Percentiles rank a stretch among this genome's conserved stretches.
Conservation (phyloP, 495 filamentous ascomycete species). For the Trichoderma erinaceum region DNA sequence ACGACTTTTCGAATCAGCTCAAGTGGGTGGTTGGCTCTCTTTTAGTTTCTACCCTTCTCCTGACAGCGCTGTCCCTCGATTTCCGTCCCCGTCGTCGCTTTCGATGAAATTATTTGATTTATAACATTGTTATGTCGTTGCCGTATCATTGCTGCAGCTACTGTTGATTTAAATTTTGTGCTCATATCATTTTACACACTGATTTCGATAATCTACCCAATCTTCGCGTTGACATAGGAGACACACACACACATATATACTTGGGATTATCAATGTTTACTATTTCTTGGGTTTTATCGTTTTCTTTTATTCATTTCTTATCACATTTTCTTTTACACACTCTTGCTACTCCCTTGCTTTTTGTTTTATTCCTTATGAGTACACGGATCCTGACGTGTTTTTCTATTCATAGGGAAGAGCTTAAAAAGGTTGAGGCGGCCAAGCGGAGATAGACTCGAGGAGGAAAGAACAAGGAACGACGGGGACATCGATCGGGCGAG, state of each 20-base stretch:
- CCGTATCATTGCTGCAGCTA: background rate
- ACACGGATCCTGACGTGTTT: slow-evolving; percentile 23
- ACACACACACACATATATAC: background rate
- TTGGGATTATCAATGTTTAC: background rate
- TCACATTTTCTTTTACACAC: background rate
- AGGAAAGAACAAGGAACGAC: background rate
- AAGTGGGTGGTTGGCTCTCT: slow-evolving; percentile 53
- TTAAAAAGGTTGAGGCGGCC: slow-evolving; percentile 82
- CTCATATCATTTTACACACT: background rate
- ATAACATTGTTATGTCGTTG: background rate
- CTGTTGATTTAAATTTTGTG: no score
- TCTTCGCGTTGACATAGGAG: background rate
- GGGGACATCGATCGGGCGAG: background rate
- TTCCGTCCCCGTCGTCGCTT: background rate
- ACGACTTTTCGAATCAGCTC: slow-evolving; percentile 93
- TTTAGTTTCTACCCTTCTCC: slow-evolving; percentile 15
- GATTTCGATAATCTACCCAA: background rate
- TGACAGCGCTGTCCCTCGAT: background rate
- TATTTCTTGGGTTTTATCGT: background rate
- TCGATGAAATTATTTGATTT: background rate
- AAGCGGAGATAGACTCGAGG: slow-evolving; percentile 44
- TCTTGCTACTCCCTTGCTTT: background rate
- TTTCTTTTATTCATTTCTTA: background rate
- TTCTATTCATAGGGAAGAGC: slow-evolving; percentile 64
- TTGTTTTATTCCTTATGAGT: background rate